Evolutionary conservation across 805 yeast genomes (phyloP), one percentile per base, ranked within the genome.

Genomic region (Sugiyamaella marilandica): DNA sequence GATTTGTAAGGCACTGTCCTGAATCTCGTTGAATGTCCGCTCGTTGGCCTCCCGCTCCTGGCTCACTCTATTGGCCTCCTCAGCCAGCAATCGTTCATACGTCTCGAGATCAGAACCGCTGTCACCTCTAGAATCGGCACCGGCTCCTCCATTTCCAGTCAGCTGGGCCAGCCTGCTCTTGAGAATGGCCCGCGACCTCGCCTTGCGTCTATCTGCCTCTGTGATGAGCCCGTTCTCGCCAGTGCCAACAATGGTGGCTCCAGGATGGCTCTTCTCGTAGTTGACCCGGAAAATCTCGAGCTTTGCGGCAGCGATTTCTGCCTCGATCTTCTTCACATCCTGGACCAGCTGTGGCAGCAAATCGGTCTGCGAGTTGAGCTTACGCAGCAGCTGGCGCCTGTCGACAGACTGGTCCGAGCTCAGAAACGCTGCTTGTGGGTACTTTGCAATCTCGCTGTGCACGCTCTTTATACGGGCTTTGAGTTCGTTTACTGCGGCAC

Each of bases 161-260:
- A 92, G 77, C 2, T 92, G 88, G 29, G 96, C 95, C 95, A 92
- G 90, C 60, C 96, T 79, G 48, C 91, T 87, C 57, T 83, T 82
- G 60, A 94, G 74, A 52, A 83, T 71, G 39, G 92, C 95, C 64
- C 86, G 85, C 41, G 87, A 83, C 60, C 79, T 84, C 37, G 92
- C 94, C 61, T 86, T 85, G 57, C 86, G 79, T 55, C 86, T 79
- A 65, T 91, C 97, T 11, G 81, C 70, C 24, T 87, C 97, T 2
- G 97, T 91, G 8, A 89, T 79, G 55, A 82, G 81, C 31, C 97
- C 97, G 62, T 85, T 82, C 45, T 89, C 85, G 7, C 97, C 98
- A 5, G 94, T 80, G 3, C 97, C 97, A 26, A 76, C 74, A 47
- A 85, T 76, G 69, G 89, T 76, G 2, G 83, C 76, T 1, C 81